Base-by-base conservation (phyloP, 1,284 basidiomycete species). In the Agaricales sp. region DNA sequence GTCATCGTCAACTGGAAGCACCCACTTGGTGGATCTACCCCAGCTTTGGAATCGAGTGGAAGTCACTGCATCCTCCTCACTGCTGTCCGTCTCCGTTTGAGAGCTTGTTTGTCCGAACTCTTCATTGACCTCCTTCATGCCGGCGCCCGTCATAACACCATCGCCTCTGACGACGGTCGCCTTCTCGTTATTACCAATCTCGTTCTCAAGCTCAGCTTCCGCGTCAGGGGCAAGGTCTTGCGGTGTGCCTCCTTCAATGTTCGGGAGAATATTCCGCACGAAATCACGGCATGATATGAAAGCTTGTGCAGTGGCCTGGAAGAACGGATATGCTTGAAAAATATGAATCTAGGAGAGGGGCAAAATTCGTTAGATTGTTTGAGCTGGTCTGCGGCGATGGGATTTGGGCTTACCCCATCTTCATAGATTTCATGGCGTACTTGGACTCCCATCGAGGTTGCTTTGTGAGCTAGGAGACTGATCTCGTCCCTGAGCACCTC, bases 401-500 rank as follows among this genome's bases (percentile, higher is more conserved):
- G 14, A 24, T 22, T 13, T 19, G 43, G 61, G 78, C 88, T 62
- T 68, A 92, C 89, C 50, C 84, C 87, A 64, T 98, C 94, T 58
- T 95, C 88, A 62, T 93, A 98, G 38, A 94, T 69, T 64, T 99
- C 94, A 62, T 96, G 89, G 51, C 83, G 81, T 23, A 97, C 90
- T 46, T 87, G 70, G 21, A 97, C 92, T 4, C 94, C 94, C 0
- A 89, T 83, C 18, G 89, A 64, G 2, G 83, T 81, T 12, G 94
- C 94, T 63, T 99, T 99, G 70, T 96, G 91, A 1, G 94, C 92
- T 16, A 98, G 67, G n/a, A 98, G 72, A 3, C 87, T 88, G 43
- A 88, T 87, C 63, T 98, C 95, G 60, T 98, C 95, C 23, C 92
- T 74, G 21, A 99, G 70, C 1, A 96, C 91, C 63, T 99, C 95